Base-by-base conservation (phyloP, 1,284 basidiomycete genomes). In the Trichosporon sp. region DNA sequence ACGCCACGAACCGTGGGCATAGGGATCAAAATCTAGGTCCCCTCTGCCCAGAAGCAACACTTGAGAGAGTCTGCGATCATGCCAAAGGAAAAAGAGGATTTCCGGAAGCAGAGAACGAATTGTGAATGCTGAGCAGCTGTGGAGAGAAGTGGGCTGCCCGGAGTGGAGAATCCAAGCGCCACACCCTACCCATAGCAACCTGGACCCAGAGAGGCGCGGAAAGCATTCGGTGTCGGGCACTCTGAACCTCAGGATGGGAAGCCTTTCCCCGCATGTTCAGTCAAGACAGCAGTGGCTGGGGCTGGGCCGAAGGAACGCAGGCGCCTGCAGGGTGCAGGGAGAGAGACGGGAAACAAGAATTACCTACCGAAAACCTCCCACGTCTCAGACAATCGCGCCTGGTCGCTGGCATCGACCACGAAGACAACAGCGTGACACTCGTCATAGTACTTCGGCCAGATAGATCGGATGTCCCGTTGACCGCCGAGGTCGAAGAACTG, bases 401-500 rank as follows among this genome's bases (percentile, higher is more conserved):
- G 87, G 85, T 97, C 94, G 70, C 91, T 89, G 4, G 93, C 93
- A 80, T 97, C 94, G 66, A 97, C 89, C 66, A 96, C 91, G 78
- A 92, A 96, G 37, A 92, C 92, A 61, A 97, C 92, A 8, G 94
- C 94, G 81, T 98, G 94, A 77, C 93, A 96, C 80, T 96, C 93
- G 71, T 93, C 91, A 79, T 96, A 97, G 84, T 97, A 98, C 76
- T 90, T 89, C 68, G 91, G 90, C 94, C 94, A 98, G 74, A 98
- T 95, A 35, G 90, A 91, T 21, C 94, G 88, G 65, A 98, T 95
- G 35, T 94, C 93, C 1, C 91, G 86, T 81, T 97, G 95, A 0
- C 94, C 94, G 7, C 94, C 94, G 3, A 97, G 87, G 79, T 98
- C 94, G 89, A 93, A 96, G 87, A 97, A 96, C 79, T 94, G 92